Conservation (phyloP, 202 grass and related monocot genomes). For the Saccharum hybrid region DNA sequence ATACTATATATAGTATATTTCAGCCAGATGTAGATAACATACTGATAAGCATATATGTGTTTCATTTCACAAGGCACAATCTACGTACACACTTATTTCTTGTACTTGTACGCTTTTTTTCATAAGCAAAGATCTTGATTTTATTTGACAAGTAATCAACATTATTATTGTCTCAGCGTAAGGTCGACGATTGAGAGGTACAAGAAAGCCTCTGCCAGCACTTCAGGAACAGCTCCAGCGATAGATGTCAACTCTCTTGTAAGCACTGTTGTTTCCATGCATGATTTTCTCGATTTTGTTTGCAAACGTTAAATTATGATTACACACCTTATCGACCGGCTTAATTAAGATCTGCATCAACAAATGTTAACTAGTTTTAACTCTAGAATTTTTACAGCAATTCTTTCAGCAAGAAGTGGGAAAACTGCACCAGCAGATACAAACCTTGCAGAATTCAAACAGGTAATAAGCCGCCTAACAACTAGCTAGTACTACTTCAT, state of each 20-base stretch:
- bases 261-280: constrained; percentile 23
- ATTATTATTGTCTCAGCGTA: constrained; percentile 52
- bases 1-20: background rate
- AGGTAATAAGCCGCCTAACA: constrained; percentile 45
- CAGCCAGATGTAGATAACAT: background rate
- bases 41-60: background rate
- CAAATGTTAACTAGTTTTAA: background rate
- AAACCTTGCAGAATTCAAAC: constrained; percentile 72
- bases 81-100: background rate
- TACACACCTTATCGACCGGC: background rate
- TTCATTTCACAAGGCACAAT: background rate
- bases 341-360: background rate
- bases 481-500: background rate
- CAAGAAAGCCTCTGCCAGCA: constrained; percentile 76
- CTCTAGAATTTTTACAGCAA: constrained; percentile 55
- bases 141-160: background rate
- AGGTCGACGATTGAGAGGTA: constrained; percentile 87
- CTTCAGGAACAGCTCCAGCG: constrained; percentile 60
- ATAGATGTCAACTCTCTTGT: constrained; percentile 77
- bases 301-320: background rate
- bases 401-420: constrained; percentile 71
- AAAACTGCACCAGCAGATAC: constrained; percentile 76
- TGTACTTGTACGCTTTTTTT: background rate
- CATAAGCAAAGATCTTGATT: background rate
- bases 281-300: background rate